Base-by-base conservation (phyloP, 2,329 filamentous ascomycete species). In the Nothopassalora personata region DNA sequence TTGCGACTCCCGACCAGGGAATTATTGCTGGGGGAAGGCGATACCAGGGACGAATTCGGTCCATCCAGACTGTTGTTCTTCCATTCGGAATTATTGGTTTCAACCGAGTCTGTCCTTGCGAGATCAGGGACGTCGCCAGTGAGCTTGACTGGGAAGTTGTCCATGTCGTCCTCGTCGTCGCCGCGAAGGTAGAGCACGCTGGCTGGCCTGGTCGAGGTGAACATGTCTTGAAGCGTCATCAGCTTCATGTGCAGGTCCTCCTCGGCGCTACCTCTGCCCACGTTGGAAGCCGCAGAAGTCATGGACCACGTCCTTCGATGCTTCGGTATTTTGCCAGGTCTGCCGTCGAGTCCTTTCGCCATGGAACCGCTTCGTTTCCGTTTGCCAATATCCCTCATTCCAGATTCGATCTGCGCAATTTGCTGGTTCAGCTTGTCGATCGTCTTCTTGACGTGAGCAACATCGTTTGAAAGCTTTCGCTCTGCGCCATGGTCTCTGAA, bases 401-500 rank as follows among this genome's bases (percentile, higher is more conserved):
- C 83, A 57, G 83, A 79, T 68, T 86, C 84, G 23, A 81, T 80
- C 70, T 97, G 91, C 0, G 88, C 81, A 60, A 97, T 94, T 70
- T 97, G 93, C 71, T 96, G 91, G 74, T 95, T 95, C 50, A 97
- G 78, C 75, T 97, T 97, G 70, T 97, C 93, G 67, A 97, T 97
- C 0, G 89, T 90, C 77, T 97, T 97, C 75, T 95, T 96, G 64
- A 97, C 90, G 69, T 97, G 93, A 0, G 90, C 89, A 8, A 97
- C 84, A 67, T 97, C 93, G 71, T 97, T 97, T 15, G 92, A 92
- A 1, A 97, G 81, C 72, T 97, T 97, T 53, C 93, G 86, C 74
- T 97, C 93, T 0, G 94, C 94, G 27, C 93, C 93, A 68, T 97
- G 94, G 71, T 97, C 93, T 63, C 93, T 85, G 80, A 97, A 97